Percentiles rank a stretch among this genome's conserved stretches.
Evolutionary conservation across 768 basidiomycete species (phyloP).

Genomic region (Serendipita indica): DNA sequence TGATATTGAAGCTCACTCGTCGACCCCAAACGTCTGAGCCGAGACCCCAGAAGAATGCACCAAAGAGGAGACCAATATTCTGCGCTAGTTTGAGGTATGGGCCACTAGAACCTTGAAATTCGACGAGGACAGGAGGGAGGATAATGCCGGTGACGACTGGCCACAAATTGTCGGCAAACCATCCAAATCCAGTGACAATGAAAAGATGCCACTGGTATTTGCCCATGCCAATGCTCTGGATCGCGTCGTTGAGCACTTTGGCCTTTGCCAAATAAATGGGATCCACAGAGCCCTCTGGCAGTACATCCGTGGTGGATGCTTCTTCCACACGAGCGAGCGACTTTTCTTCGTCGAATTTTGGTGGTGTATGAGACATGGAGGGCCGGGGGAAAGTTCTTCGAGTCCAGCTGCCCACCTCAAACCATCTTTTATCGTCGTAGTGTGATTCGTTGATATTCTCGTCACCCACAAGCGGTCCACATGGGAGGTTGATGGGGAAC

Average conservation of each 20-base stretch:
- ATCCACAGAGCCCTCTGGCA: constrained; percentile 27
- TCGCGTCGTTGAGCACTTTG: constrained; percentile 39
- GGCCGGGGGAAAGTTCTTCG: too few relatives aligned
- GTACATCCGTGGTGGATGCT: constrained; percentile 13
- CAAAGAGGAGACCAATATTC: constrained; percentile 55
- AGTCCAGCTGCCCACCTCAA: too few relatives aligned
- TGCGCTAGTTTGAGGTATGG: constrained; percentile 55
- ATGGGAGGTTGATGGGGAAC: background rate
- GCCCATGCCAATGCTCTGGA: constrained; percentile 60
- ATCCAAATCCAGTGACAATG: constrained; percentile 56
- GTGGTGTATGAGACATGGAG: too few relatives aligned
- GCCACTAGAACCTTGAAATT: constrained; percentile 41
- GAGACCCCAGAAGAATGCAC: constrained; percentile 49
- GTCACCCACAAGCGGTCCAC: background rate
- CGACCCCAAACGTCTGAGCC: constrained; percentile 60
- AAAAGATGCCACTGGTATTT: constrained; percentile 57
- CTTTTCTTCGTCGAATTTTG: background rate
- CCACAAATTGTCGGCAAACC: constrained; percentile 65
- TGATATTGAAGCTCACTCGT: constrained; percentile 55
- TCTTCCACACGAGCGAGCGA: background rate
- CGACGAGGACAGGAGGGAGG: constrained; percentile 44
- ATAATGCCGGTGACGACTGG: constrained; percentile 59
- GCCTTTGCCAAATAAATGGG: constrained; percentile 47
- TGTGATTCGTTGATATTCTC: background rate
- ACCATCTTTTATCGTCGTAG: background rate